Conservation (phyloP, 306 rosid species). For the Castanopsis chinensis region DNA sequence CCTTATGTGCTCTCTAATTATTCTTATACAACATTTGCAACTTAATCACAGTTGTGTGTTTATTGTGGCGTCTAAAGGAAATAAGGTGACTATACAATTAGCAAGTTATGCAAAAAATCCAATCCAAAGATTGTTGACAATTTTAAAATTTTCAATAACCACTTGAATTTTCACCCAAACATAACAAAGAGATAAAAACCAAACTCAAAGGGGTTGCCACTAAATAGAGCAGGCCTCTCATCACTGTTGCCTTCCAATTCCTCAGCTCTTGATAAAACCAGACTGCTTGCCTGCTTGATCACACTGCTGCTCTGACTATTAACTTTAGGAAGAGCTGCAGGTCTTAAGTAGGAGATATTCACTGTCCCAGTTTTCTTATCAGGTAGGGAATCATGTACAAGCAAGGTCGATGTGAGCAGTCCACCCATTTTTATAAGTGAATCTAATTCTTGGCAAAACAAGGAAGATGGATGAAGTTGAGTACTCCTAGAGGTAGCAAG, state of each 20-base stretch:
- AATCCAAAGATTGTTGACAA: no score
- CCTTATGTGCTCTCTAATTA: no score
- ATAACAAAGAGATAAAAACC: no score
- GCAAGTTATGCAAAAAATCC: no score
- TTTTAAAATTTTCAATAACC: no score
- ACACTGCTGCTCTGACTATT: slow-evolving; percentile 9
- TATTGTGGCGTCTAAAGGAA: no score
- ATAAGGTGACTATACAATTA: no score
- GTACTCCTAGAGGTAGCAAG: neutral
- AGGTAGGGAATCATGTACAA: slow-evolving; percentile 3
- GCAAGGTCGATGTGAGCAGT: neutral
- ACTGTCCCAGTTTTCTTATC: slow-evolving; percentile 14
- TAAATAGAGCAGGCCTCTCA: neutral
- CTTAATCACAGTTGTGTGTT: no score
- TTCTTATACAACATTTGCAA: no score
- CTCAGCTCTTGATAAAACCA: slow-evolving; percentile 3
- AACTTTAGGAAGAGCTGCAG: slow-evolving; percentile 25
- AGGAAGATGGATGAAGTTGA: slow-evolving; percentile 2
- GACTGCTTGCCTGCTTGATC: neutral
- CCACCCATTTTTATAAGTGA: neutral
- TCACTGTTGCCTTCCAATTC: slow-evolving; percentile 1
- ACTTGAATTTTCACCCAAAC: no score
- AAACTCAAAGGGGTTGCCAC: neutral
- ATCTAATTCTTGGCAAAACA: no score
- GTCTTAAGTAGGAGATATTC: slow-evolving; percentile 40